Base-by-base conservation (phyloP, 495 filamentous ascomycete species). In the Cudoniella acicularis region DNA sequence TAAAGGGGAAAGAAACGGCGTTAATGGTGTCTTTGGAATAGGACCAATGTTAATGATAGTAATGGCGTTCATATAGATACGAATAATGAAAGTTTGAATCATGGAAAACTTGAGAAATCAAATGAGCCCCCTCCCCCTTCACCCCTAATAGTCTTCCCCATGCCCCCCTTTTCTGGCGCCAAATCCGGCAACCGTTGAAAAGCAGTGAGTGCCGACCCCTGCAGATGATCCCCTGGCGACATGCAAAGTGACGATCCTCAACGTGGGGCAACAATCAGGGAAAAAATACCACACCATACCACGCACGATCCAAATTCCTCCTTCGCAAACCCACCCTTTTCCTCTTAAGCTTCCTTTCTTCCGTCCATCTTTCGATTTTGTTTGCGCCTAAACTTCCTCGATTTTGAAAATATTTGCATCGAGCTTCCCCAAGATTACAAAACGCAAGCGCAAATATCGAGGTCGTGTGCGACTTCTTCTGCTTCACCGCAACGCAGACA, bases 261-360 rank as follows among this genome's bases (percentile, higher is more conserved):
- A 61, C 52, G 52, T 61, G 57, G 57, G 57, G 57, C 49, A 53
- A 59, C 42, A 27, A 49, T 6, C 22, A 11, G 27, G 3, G 20
- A 16, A 17, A 52, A 52, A 52, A 24, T 13, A 52, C 4, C 49
- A 16, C 22, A 25, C 26, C 49, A 52, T 13, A 52, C 11, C 49
- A 6, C 20, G 2, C 49, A 26, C 23, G 21, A 20, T 9, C 26
- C n/a, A 11, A 3, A 26, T 13, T 21, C 41, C 27, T 50, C 48
- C 30, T 26, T 52, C 18, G 2, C 47, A 4, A 52, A 27, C 22
- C 3, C 21, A 1, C 49, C 3, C 22, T 52, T 3, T 2, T 8
- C 22, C 1, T 26, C 25, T 23, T 8, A 52, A 25, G 27, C 18
- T 30, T 18, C 22, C 3, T 26, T 52, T 13, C 13, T 22, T 30